Base-by-base conservation (phyloP, 2,329 filamentous ascomycete species). In the Colletotrichum sp. region DNA sequence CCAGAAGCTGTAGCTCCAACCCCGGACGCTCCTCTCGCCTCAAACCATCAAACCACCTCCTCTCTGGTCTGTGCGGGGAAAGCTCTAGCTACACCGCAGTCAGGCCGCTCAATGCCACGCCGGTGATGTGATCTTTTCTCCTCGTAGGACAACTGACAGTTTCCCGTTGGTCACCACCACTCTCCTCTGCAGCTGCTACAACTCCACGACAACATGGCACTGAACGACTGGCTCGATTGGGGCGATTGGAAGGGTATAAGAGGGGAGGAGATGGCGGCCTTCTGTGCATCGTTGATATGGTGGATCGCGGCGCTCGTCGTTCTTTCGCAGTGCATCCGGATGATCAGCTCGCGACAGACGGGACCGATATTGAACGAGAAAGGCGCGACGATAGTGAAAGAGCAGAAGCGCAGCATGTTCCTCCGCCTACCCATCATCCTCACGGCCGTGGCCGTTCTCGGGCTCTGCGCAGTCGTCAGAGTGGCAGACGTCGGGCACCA, bases 281-380 rank as follows among this genome's bases (percentile, higher is more conserved):
- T 69, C 16, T 58, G 34, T 18, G 21, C 56, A 15, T 64, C 69
- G 3, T 18, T 66, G 24, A 48, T 73, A 15, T 73, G 64, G 58
- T 76, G 73, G 70, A 69, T 73, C 7, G 70, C 70, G 28, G 58
- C 73, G 28, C 30, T 73, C 61, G 18, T 76, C 43, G 43, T 68
- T 18, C 32, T 73, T 32, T 65, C 58, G 34, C 73, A 69, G 65
- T 69, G 64, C 38, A 30, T 73, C 18, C 66, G 73, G 28, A 55
- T 76, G 55, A 21, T 76, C 28, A 60, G n/a, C 30, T 58, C 34
- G 3, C 70, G 56, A 21, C 70, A 30, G 10, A n/a, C 48, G 26
- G 15, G n/a, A 4, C 24, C 28, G 16, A 21, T 12, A 5, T 16
- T n/a, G 12, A 24, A 34, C 16, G 58, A 66, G 26, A 76, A 73